Base-by-base conservation (phyloP, 768 basidiomycete species). In the Ramaria sp. region DNA sequence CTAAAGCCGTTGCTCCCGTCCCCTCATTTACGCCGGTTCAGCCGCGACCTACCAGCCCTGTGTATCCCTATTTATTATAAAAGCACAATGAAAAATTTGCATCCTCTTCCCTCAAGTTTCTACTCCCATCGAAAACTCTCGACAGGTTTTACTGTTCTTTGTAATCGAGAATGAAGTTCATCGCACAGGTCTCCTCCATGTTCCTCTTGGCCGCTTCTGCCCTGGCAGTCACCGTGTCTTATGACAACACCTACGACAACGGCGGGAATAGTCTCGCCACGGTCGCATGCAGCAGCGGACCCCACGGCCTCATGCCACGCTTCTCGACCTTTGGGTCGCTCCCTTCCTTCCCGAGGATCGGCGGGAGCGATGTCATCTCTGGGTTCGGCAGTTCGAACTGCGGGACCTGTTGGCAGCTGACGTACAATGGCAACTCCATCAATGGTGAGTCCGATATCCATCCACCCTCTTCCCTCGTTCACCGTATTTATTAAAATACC, bases 281-380 rank as follows among this genome's bases (percentile, higher is more conserved):
- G 0, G 66, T 73, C 15, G 65, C 71, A 3, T 74, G 73, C 59
- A 74, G 73, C 12, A 56, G 65, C 48, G 73, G 72, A 1, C 0
- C 57, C 10, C 63, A 73, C 56, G 73, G 73, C 22, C 61, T 74
- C 8, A 51, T 64, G 57, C 60, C 57, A 32, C 67, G 60, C 50
- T 72, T 65, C 58, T 59, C 63, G 25, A 73, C 70, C 6, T 64
- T 74, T 41, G 64, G 66, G 10, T 68, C 67, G 25, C 66, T 74
- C 45, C 66, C 67, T 20, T 45, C n/a, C 27, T 74, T 69, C 61
- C 70, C 72, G 3, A 57, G 63, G 51, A 62, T 74, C 39, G 69
- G 73, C 25, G 73, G 70, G 27, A 68, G 56, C 38, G 63, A 61
- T 53, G 66, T 64, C 16, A 65, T 69, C 20, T 59, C 59, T 0